Conservation (phyloP, 805 yeast genomes). For the Wickerhamomyces sydowiorum region DNA sequence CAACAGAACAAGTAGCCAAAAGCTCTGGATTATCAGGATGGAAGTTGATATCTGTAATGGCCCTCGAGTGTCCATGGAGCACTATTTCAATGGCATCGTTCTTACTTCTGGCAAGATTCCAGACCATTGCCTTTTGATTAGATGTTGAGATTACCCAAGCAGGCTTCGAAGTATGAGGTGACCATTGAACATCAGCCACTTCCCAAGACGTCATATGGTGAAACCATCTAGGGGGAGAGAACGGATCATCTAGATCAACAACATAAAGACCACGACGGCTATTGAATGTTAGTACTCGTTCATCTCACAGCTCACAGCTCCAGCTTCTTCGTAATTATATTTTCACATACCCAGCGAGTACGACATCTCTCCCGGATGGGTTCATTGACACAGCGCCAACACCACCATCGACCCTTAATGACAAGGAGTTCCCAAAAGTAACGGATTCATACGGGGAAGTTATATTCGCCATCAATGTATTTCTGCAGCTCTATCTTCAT, state of each 20-base stretch:
- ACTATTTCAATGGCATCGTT: slow-evolving; percentile 78
- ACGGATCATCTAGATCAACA: slow-evolving; percentile 94
- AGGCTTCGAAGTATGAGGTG: slow-evolving; percentile 81
- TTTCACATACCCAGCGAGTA: slow-evolving; percentile 61
- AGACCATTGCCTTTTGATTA: slow-evolving; percentile 89
- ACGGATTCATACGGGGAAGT: slow-evolving; percentile 34
- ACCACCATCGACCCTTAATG: slow-evolving; percentile 84
- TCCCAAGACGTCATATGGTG: slow-evolving; percentile 95
- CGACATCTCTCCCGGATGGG: slow-evolving; percentile 91
- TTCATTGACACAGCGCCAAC: slow-evolving; percentile 86
- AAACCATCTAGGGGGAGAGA: slow-evolving; percentile 89
- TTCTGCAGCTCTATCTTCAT: background rate
- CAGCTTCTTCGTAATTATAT: too few species aligned
- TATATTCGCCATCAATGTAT: slow-evolving; percentile 1
- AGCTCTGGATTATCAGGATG: slow-evolving; percentile 83
- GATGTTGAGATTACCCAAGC: slow-evolving; percentile 92
- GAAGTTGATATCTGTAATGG: slow-evolving; percentile 93
- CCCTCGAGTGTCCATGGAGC: slow-evolving; percentile 84
- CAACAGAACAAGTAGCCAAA: slow-evolving; percentile 90
- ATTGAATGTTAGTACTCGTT: background rate
- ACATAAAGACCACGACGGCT: slow-evolving; percentile 74
- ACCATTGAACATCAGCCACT: slow-evolving; percentile 98
- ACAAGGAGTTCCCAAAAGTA: slow-evolving; percentile 77
- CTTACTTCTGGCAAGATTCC: slow-evolving; percentile 77
- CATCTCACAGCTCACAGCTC: too few species aligned